phyloP scores from a whole-genome alignment of 345 rosid species.

The Trapa bicornis region DNA sequence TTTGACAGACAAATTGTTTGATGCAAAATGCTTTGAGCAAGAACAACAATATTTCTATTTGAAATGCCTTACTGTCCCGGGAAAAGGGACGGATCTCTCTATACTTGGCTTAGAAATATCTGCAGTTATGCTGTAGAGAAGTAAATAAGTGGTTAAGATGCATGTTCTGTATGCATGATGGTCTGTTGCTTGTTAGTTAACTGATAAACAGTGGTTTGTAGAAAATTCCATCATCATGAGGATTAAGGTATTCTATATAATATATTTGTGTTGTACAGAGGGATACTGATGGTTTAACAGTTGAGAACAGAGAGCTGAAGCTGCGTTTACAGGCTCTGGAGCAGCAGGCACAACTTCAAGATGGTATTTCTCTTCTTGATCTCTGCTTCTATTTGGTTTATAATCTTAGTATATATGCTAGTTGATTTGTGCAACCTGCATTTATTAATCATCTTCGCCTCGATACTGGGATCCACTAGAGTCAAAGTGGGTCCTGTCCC shows the following conservation, averaged over 20 bases:
- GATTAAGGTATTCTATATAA: too few species aligned
- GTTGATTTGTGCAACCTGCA: neutral
- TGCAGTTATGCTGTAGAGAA: neutral
- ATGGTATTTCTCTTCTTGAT: conserved; percentile 25
- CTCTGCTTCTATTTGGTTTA: neutral
- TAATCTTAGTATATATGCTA: neutral
- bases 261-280: conserved; percentile 26
- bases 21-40: neutral
- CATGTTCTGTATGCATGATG: too few species aligned
- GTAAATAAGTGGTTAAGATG: neutral
- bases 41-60: neutral
- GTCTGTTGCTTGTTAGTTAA: neutral
- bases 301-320: conserved; percentile 63
- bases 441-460: neutral
- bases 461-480: neutral
- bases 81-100: neutral
- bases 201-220: neutral
- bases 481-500: neutral
- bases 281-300: conserved; percentile 46
- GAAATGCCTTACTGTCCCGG: neutral
- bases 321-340: conserved; percentile 66
- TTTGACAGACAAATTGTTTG: neutral
- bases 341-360: conserved; percentile 65
- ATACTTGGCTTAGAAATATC: neutral
- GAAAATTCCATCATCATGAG: neutral